Evolutionary conservation across 2,329 filamentous ascomycete genomes (phyloP).

Genomic region (Neonectria faginata): DNA sequence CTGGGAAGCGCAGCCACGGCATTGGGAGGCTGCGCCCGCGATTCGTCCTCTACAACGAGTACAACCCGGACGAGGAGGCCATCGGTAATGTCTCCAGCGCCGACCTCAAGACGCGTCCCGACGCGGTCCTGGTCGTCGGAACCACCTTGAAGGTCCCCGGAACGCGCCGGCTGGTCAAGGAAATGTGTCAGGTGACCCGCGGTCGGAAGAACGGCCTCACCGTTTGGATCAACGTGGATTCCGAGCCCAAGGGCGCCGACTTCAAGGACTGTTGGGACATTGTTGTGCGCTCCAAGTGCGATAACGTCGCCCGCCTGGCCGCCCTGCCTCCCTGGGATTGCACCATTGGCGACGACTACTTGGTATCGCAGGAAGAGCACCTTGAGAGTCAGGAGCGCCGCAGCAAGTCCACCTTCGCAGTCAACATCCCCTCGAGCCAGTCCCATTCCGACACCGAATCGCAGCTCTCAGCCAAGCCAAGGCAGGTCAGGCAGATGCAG

Average conservation of each 20-base stretch:
- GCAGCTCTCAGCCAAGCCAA: slow-evolving; percentile 50
- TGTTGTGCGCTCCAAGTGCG: slow-evolving; percentile 86
- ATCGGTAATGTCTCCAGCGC: slow-evolving; percentile 91
- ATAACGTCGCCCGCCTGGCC: slow-evolving; percentile 83
- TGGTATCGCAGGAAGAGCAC: slow-evolving; percentile 59
- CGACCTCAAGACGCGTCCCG: slow-evolving; percentile 86
- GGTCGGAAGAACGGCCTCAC: slow-evolving; percentile 85
- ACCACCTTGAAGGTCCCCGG: slow-evolving; percentile 97
- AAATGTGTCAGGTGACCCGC: slow-evolving; percentile 89
- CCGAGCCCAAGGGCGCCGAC: slow-evolving; percentile 83
- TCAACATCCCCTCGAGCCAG: slow-evolving; percentile 45
- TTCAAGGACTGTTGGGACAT: slow-evolving; percentile 95
- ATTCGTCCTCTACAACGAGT: slow-evolving; percentile 97
- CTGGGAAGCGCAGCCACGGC: slow-evolving; percentile 91
- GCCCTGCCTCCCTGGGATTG: slow-evolving; percentile 70
- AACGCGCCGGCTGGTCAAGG: slow-evolving; percentile 87
- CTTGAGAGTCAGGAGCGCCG: slow-evolving; percentile 54
- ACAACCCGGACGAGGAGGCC: slow-evolving; percentile 95
- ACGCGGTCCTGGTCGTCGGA: slow-evolving; percentile 93
- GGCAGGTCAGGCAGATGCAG: slow-evolving; percentile 57
- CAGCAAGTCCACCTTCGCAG: slow-evolving; percentile 51
- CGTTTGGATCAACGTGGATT: slow-evolving; percentile 93
- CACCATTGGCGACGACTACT: slow-evolving; percentile 63
- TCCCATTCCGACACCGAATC: slow-evolving; percentile 36
- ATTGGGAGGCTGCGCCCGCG: slow-evolving; percentile 89